Evolutionary conservation across 495 filamentous ascomycete genomes (phyloP), one percentile per base, ranked within the genome.

Genomic region (Ascodesmis nigricans): DNA sequence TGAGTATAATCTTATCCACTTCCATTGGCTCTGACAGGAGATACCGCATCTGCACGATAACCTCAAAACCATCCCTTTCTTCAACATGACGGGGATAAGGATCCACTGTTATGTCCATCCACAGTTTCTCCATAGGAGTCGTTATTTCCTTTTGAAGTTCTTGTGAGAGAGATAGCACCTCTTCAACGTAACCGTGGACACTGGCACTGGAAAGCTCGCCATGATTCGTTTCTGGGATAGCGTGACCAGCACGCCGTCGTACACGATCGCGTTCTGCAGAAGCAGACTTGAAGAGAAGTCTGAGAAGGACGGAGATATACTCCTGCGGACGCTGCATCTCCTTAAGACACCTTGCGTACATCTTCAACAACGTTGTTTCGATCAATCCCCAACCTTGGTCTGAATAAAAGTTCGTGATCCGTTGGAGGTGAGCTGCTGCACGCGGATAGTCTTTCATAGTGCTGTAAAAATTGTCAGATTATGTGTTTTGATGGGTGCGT

Each of bases 261-360:
- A 63, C 38, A 16, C 58, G 59, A 3, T 62, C 62, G 41, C 56
- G 59, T 43, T 69, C 64, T 1, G 58, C 59, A 6, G 57, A 50
- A n/a, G 75, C 68, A 26, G 67, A 71, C 54, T 83, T 87, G 4
- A 71, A 66, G 20, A 95, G 49, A 8, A 92, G 60, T 43, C 74
- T 72, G 9, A 90, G 59, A 21, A 79, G 58, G 15, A 76, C 67
- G 10, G 67, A 68, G 31, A 80, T 67, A 44, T 83, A 90, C 33
- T 93, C 84, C 27, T 84, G 77, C 39, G 67, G 66, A 11, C 67
- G 65, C 26, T 72, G 55, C 13, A 92, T 63, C 45, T 78, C 62
- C 47, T 79, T 76, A 31, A 95, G 62, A 55, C 80, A 93, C 22
- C 67, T 67, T 2, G 80, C 71, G 51, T 90, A 80, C 63, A 93